Evolutionary conservation across 73 alveolate species (phyloP), one percentile per base, ranked within the genome.

Genomic region (Stentor coeruleus): DNA sequence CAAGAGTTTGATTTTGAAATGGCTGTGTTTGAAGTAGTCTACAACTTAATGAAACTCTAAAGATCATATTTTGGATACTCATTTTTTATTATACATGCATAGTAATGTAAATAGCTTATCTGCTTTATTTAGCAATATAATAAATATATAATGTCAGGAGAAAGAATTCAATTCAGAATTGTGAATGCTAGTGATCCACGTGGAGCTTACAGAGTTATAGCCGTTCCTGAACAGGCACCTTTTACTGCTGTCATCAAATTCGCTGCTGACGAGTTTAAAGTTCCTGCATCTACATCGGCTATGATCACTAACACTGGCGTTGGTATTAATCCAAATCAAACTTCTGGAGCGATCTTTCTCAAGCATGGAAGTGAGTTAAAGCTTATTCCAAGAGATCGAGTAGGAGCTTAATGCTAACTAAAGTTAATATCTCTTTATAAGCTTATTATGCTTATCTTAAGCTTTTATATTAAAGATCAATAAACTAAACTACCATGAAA

Each of bases 341-440:
- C 96, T 58, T 94, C 99, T 3, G 99, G 99, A 35, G 87, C 91
- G 36, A 90, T 95, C 36, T 95, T 95, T 84, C 77, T 95, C 79
- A 95, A 95, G 88, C 94, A 94, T 94, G 99, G 99, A 38, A 86
- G 96, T n/a, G 99, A 95, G 55, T 84, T 95, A 74, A 94, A 95
- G 82, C 81, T 94, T 87, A 95, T 95, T 33, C 99, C 99, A 0
- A 94, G 99, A 90, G 99, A 95, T 86, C 90, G 99, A 87, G 99
- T 95, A 6, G 99, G 99, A 75, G 38, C 81, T 75, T 31, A 75
- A 30, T 15, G 15, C 73, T 57, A 57, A 57, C n/a, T n/a, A n/a
- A n/a, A n/a, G n/a, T n/a, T n/a, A n/a, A n/a, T n/a, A n/a, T n/a
- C n/a, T n/a, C n/a, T n/a, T n/a, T n/a, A n/a, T n/a, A n/a, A n/a